These are phyloP conservation scores for Ceratobasidium sp. DNA, from an alignment of 1,284 basidiomycete species.

Conservation along the genomic window DNA sequence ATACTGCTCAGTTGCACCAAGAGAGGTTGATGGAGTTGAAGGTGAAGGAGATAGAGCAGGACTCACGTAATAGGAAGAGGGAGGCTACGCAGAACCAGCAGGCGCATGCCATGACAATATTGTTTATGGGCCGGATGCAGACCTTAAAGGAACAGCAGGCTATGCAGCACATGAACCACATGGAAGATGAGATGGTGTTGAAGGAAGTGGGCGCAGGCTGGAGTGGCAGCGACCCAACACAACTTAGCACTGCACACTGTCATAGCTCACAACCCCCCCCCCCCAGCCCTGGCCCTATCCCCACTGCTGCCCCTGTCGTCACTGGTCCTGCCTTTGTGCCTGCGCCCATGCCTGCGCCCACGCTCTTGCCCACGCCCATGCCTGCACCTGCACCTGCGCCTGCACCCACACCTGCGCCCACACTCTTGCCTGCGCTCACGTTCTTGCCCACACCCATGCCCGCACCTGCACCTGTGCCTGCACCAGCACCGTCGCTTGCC, in stretches of 20 bases:
- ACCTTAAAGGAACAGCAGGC: background rate
- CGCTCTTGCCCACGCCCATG: background rate
- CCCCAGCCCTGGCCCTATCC: background rate
- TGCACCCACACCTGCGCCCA: background rate
- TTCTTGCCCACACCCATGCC: background rate
- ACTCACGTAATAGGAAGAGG: background rate
- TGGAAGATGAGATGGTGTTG: background rate
- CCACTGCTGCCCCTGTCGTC: background rate
- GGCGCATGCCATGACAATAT: background rate
- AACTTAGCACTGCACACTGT: background rate
- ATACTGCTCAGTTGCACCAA: background rate
- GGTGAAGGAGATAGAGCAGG: background rate
- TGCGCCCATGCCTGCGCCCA: background rate
- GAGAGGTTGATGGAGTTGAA: background rate
- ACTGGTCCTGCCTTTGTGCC: background rate
- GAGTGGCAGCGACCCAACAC: background rate
- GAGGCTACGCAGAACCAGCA: background rate
- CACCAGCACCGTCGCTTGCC: background rate
- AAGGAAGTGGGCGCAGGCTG: background rate
- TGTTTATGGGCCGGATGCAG: background rate
- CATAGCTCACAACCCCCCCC: background rate
- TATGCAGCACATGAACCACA: background rate
- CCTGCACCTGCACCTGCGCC: background rate
- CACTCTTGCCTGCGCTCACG: background rate
- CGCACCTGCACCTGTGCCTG: background rate